Evolutionary conservation across 2,329 filamentous ascomycete species (phyloP).

Genomic region (Botrytis deweyae): DNA sequence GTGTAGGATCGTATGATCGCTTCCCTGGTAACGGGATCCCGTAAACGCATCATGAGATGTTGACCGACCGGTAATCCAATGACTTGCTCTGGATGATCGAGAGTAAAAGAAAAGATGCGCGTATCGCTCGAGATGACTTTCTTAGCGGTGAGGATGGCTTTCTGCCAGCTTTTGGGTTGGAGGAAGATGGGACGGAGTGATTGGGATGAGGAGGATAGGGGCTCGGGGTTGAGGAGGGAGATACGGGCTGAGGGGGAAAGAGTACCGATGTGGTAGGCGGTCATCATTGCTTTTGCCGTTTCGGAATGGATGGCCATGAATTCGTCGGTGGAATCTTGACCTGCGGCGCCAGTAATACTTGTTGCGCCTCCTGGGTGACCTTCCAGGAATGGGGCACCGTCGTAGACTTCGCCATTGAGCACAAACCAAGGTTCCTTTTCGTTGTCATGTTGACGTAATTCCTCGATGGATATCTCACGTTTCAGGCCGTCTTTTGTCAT

Average conservation of each 20-base stretch:
- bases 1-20: constrained; percentile 85
- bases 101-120: constrained; percentile 75
- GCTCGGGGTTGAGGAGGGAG: constrained; percentile 41
- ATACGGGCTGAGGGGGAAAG: constrained; percentile 59
- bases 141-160: constrained; percentile 67
- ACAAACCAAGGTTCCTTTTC: constrained; percentile 80
- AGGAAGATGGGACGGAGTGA: constrained; percentile 64
- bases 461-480: constrained; percentile 64
- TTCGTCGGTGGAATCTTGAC: constrained; percentile 79
- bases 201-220: constrained; percentile 39
- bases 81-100: constrained; percentile 67
- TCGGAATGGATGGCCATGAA: constrained; percentile 94
- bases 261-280: constrained; percentile 77
- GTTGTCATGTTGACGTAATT: constrained; percentile 66
- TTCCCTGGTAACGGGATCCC: constrained; percentile 68
- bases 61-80: constrained; percentile 82
- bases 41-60: constrained; percentile 80
- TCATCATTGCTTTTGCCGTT: constrained; percentile 89
- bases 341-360: constrained; percentile 81
- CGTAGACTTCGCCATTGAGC: constrained; percentile 83
- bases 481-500: constrained; percentile 72
- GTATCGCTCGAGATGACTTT: constrained; percentile 73
- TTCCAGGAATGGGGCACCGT: constrained; percentile 77
- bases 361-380: constrained; percentile 83
- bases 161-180: constrained; percentile 70